Evolutionary conservation across 495 filamentous ascomycete genomes (phyloP).

Genomic region (Daldinia caldariorum): DNA sequence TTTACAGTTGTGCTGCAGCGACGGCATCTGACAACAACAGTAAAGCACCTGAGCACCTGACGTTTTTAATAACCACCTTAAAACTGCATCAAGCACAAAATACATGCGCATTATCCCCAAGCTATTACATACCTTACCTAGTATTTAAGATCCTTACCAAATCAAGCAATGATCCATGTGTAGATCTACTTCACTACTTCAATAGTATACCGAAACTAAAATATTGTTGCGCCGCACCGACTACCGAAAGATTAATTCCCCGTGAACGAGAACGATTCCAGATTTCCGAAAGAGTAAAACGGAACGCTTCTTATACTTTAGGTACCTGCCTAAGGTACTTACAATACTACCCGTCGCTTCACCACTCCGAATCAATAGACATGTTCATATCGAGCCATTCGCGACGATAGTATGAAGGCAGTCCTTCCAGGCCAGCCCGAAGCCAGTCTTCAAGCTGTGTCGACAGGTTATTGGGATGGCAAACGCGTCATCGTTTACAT

Average conservation of each 20-base stretch:
- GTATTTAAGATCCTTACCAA: constrained; percentile 17
- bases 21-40: constrained; percentile 28
- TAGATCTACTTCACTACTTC: not conserved
- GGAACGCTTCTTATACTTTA: constrained; percentile 6
- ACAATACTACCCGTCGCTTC: not conserved
- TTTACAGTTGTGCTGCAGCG: constrained; percentile 16
- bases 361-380: constrained; percentile 30
- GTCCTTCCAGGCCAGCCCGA: constrained; percentile 91
- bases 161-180: constrained; percentile 4
- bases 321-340: no score
- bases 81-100: not conserved
- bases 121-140: no score
- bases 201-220: not conserved
- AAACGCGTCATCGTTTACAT: constrained; percentile 90
- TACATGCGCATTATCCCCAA: not conserved
- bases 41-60: constrained; percentile 32
- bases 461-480: constrained; percentile 82
- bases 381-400: constrained; percentile 40
- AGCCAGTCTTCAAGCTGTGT: constrained; percentile 89
- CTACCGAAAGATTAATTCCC: constrained; percentile 9
- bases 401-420: constrained; percentile 67
- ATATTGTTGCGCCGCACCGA: not conserved
- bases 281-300: constrained; percentile 10
- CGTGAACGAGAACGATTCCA: constrained; percentile 2
- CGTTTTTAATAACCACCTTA: constrained; percentile 8